These are phyloP conservation scores for Barnettozyma sucrosica DNA, from an alignment of 805 yeast genomes.

Conservation along the genomic window DNA sequence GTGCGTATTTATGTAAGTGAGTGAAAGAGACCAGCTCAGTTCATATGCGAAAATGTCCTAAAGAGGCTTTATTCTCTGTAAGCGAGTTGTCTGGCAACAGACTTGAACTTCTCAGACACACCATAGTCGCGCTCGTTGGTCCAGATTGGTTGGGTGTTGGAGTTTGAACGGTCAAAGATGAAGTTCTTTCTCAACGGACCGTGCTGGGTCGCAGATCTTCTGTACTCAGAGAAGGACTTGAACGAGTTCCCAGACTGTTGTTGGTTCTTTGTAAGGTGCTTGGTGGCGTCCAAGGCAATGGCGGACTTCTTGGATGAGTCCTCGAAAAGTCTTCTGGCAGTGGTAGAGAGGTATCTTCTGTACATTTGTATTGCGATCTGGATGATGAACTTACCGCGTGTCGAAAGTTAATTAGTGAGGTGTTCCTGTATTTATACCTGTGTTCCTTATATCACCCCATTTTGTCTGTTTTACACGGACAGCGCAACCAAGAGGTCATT, in stretches of 20 bases:
- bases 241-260: constrained; percentile 29
- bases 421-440: background rate
- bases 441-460: background rate
- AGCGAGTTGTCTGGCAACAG: constrained; percentile 19
- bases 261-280: constrained; percentile 5
- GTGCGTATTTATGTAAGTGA: background rate
- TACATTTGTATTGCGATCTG: no score
- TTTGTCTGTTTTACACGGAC: background rate
- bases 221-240: constrained; percentile 31
- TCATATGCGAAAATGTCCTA: background rate
- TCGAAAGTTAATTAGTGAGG: background rate
- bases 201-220: constrained; percentile 33
- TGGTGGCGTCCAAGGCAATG: constrained; percentile 14
- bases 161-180: constrained; percentile 6
- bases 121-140: constrained; percentile 22
- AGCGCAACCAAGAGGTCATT: background rate
- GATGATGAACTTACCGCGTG: no score
- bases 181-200: constrained; percentile 30
- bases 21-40: background rate
- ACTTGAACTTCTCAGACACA: constrained; percentile 21
- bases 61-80: constrained; percentile 15
- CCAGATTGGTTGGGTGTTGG: constrained; percentile 14
- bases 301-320: constrained; percentile 21
- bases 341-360: constrained; percentile 7
- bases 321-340: constrained; percentile 12